Evolutionary conservation across 1,284 basidiomycete species (phyloP).

Genomic region (Ganoderma resinaceum): DNA sequence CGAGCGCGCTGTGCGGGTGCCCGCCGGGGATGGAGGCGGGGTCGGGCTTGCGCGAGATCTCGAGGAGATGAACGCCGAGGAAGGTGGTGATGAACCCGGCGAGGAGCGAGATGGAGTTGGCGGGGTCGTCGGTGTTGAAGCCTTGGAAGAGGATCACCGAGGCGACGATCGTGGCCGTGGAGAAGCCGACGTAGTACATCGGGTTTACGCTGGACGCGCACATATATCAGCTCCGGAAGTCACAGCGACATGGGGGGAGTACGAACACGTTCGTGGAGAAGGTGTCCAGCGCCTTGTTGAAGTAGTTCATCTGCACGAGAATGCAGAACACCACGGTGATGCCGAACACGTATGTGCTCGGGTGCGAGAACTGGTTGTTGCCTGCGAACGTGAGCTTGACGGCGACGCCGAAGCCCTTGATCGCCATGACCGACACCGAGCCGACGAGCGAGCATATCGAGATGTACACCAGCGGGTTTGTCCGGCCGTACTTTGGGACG

Average conservation of each 20-base stretch:
- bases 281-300: conserved; percentile 97
- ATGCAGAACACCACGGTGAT: conserved; percentile 89
- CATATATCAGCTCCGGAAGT: conserved; percentile 89
- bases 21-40: conserved; percentile 51
- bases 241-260: conserved; percentile 51
- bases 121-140: conserved; percentile 89
- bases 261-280: conserved; percentile 98
- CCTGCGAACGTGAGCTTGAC: conserved; percentile 95
- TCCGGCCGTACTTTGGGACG: conserved; percentile 88
- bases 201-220: conserved; percentile 85
- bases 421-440: conserved; percentile 90
- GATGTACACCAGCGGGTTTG: conserved; percentile 92
- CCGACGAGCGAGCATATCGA: conserved; percentile 94
- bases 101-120: conserved; percentile 85
- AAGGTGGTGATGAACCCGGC: conserved; percentile 82
- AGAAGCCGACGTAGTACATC: conserved; percentile 98
- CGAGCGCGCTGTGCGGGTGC: conserved; percentile 60
- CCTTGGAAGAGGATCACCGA: conserved; percentile 97
- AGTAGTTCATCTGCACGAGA: conserved; percentile 97
- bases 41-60: conserved; percentile 78
- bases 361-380: conserved; percentile 95
- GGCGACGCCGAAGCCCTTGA: conserved; percentile 97
- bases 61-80: conserved; percentile 46
- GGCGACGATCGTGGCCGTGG: conserved; percentile 93
- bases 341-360: conserved; percentile 95